Conservation (phyloP, 192 early-diverging fungal genomes). For the Radiomyces spectabilis region DNA sequence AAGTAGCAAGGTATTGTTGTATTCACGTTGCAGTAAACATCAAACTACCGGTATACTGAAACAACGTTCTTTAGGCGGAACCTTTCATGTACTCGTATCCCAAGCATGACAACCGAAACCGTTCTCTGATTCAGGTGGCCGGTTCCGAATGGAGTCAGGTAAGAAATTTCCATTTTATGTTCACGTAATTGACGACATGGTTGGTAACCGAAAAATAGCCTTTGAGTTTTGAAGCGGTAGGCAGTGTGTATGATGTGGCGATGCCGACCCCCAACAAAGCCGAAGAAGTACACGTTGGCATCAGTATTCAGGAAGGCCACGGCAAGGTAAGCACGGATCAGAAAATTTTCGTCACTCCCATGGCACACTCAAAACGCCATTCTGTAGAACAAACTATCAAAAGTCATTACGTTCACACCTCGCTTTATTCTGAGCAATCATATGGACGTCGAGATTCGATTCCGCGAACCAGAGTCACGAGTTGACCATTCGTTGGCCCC, state of each 20-base stretch:
- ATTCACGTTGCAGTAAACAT: too few relatives aligned
- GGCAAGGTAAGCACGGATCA: slow-evolving; percentile 53
- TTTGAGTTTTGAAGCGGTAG: slow-evolving; percentile 93
- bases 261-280: slow-evolving; percentile 46
- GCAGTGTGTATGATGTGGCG: slow-evolving; percentile 71
- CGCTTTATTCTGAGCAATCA: slow-evolving; percentile 88
- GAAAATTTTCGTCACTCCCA: too few relatives aligned
- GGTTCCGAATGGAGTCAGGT: slow-evolving; percentile 78
- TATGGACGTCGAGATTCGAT: slow-evolving; percentile 60
- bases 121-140: slow-evolving; percentile 65
- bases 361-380: not conserved
- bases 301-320: slow-evolving; percentile 79
- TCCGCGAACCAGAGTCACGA: slow-evolving; percentile 60
- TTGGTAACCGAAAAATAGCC: too few relatives aligned
- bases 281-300: slow-evolving; percentile 72
- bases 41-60: too few relatives aligned
- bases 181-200: too few relatives aligned
- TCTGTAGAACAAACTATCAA: slow-evolving; percentile 62
- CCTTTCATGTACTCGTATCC: slow-evolving; percentile 95
- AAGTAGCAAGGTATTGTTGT: not conserved
- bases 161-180: slow-evolving; percentile 25
- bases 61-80: slow-evolving; percentile 36
- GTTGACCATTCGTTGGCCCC: slow-evolving; percentile 35
- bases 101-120: slow-evolving; percentile 74
- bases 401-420: slow-evolving; percentile 84